phyloP scores from a whole-genome alignment of 495 filamentous ascomycete species.

The Penicillium coprophilum region DNA sequence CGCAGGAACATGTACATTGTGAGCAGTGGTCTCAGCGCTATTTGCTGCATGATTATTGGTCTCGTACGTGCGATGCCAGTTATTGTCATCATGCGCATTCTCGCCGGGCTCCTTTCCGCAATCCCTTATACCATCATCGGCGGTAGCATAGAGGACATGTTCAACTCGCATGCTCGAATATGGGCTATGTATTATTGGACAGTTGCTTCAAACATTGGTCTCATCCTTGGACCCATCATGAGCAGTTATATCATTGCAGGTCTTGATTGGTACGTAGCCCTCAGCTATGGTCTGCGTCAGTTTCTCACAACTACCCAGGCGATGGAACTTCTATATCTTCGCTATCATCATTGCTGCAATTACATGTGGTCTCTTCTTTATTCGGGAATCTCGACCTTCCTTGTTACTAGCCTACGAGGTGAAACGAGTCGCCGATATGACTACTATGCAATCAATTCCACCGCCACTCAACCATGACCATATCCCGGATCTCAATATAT shows the following conservation, averaged over 20 bases:
- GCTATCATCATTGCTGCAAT: slow-evolving; percentile 40
- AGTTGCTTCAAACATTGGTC: slow-evolving; percentile 37
- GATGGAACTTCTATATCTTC: slow-evolving; percentile 47
- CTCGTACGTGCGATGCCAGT: slow-evolving; percentile 35
- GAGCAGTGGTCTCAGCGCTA: slow-evolving; percentile 41
- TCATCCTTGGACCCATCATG: slow-evolving; percentile 45
- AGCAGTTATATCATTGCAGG: slow-evolving; percentile 38
- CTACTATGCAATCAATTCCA: slow-evolving; percentile 22
- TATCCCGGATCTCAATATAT: slow-evolving; percentile 37
- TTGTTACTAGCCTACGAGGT: slow-evolving; percentile 39
- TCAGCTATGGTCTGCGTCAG: slow-evolving; percentile 33
- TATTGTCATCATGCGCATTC: slow-evolving; percentile 43
- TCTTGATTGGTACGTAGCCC: slow-evolving; percentile 35
- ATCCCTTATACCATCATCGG: slow-evolving; percentile 52
- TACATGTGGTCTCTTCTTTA: slow-evolving; percentile 33
- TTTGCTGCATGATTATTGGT: slow-evolving; percentile 46
- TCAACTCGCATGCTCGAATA: slow-evolving; percentile 39
- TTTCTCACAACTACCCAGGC: slow-evolving; percentile 23
- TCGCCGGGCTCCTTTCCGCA: slow-evolving; percentile 50
- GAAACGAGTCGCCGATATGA: slow-evolving; percentile 23
- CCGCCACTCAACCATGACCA: slow-evolving; percentile 44
- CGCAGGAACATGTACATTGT: slow-evolving; percentile 51
- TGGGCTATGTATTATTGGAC: slow-evolving; percentile 50
- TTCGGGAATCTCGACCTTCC: slow-evolving; percentile 48
- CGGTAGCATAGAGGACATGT: slow-evolving; percentile 56